phyloP scores from a whole-genome alignment of 805 yeast genomes.

The Pichia thaimueangensis region DNA sequence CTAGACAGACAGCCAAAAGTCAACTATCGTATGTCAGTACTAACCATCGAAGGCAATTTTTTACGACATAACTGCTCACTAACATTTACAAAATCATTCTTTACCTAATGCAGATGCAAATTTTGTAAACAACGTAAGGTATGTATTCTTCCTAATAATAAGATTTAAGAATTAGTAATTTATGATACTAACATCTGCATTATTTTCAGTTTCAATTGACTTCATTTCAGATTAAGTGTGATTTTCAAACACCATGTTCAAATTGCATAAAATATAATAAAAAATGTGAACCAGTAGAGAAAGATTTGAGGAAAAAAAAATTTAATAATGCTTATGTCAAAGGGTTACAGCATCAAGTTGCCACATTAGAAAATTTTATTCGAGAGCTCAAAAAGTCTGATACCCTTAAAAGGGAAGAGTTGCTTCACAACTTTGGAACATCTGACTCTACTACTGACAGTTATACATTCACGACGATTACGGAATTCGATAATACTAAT shows the following conservation, averaged over 20 bases:
- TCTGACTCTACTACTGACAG: neutral
- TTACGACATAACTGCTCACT: neutral
- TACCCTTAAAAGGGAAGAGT: neutral
- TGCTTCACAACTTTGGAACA: neutral
- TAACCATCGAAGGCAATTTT: neutral
- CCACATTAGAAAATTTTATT: neutral
- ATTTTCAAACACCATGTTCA: conserved; percentile 6
- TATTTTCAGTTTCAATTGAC: neutral
- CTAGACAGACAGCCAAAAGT: too few species aligned
- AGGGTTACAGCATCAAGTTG: neutral
- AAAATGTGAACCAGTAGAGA: conserved; percentile 1
- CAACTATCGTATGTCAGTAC: neutral
- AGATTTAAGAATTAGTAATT: too few species aligned
- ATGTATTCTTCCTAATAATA: neutral
- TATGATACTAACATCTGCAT: neutral
- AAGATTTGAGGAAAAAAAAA: conserved; percentile 5
- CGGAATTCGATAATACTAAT: neutral
- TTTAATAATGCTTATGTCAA: conserved; percentile 3
- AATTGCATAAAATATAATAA: conserved; percentile 5
- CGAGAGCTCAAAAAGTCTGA: neutral
- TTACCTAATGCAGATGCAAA: conserved; percentile 1
- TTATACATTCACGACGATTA: too few species aligned
- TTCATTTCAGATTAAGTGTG: conserved; percentile 3
- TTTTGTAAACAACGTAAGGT: conserved; percentile 7
- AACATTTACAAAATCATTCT: neutral